Conservation (phyloP, 345 rosid species). For the Citrus unshiu region DNA sequence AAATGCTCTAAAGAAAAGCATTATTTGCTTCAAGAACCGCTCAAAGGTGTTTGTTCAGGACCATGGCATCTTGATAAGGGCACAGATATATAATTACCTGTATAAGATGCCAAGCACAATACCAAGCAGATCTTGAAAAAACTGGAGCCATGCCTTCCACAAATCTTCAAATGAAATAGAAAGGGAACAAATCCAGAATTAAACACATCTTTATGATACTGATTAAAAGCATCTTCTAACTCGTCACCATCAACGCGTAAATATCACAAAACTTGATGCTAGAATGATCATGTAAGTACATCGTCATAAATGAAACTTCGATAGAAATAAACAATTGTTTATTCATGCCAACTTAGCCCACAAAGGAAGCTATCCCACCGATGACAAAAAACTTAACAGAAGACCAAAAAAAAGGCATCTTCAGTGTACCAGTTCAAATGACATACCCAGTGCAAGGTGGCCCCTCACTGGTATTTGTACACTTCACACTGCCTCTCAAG, state of each 20-base stretch:
- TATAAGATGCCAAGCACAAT: slow-evolving; percentile 98
- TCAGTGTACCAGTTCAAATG: background rate
- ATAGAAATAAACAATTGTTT: background rate
- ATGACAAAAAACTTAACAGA: background rate
- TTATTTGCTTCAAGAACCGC: background rate
- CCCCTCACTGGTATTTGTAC: slow-evolving; percentile 79
- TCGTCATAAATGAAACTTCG: background rate
- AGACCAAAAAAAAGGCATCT: background rate
- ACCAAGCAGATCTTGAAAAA: slow-evolving; percentile 97
- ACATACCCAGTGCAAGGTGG: slow-evolving; percentile 98
- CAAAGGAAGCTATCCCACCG: background rate
- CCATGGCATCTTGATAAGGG: background rate
- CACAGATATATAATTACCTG: slow-evolving; percentile 51
- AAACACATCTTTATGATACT: background rate
- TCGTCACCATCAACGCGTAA: background rate
- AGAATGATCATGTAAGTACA: background rate
- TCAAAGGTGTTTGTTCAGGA: background rate
- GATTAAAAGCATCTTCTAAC: background rate
- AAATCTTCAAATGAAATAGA: slow-evolving; percentile 46
- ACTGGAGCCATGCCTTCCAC: slow-evolving; percentile 99
- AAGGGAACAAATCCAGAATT: slow-evolving; percentile 7
- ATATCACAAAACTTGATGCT: background rate
- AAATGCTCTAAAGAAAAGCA: background rate
- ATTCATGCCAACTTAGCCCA: background rate
- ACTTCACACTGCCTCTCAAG: slow-evolving; percentile 74